phyloP scores from a whole-genome alignment of 495 filamentous ascomycete species.

The Poronia punctata region DNA sequence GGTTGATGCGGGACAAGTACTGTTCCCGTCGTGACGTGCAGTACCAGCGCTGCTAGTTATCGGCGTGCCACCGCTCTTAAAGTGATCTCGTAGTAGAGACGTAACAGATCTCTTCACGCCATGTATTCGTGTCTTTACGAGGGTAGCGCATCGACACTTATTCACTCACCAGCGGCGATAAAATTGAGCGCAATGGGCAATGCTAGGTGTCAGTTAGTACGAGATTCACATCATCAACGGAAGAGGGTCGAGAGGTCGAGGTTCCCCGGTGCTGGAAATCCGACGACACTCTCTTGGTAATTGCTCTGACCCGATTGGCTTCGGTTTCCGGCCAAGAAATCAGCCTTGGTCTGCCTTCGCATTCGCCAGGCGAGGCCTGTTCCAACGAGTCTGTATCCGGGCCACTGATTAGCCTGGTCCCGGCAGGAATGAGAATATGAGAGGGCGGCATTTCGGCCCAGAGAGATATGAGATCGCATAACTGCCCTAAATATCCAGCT shows the following conservation, averaged over 20 bases:
- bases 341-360: constrained; percentile 59
- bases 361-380: constrained; percentile 60
- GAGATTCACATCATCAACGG: background rate
- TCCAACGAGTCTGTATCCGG: constrained; percentile 48
- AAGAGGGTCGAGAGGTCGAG: constrained; percentile 5
- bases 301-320: constrained; percentile 67
- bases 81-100: constrained; percentile 9
- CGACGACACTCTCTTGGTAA: constrained; percentile 9
- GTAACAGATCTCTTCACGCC: constrained; percentile 19
- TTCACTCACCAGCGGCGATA: constrained; percentile 74
- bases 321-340: constrained; percentile 62
- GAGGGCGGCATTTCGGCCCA: no score
- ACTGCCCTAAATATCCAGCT: no score
- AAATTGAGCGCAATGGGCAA: constrained; percentile 72
- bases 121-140: constrained; percentile 4
- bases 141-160: constrained; percentile 11
- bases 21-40: constrained; percentile 21
- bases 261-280: constrained; percentile 7
- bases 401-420: background rate
- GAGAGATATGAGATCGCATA: no score
- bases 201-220: constrained; percentile 38
- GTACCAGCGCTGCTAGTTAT: constrained; percentile 3
- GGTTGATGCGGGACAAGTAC: no score
- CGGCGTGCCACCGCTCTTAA: constrained; percentile 10
- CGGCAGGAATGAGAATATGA: no score